Evolutionary conservation across 306 rosid species (phyloP).

Genomic region (Delonix regia): DNA sequence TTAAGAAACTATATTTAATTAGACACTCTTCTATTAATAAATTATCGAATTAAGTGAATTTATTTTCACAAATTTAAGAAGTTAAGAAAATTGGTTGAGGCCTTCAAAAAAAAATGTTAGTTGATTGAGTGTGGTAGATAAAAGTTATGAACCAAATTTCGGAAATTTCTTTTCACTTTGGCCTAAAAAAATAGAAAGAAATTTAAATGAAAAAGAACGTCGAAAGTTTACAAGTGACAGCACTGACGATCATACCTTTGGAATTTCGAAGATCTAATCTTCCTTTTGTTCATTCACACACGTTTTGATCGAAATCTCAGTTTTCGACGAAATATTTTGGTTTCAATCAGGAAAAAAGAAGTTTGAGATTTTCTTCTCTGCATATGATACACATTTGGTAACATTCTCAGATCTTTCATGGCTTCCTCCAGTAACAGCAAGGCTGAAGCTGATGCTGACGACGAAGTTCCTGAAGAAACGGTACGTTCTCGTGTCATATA

Average conservation of each 20-base stretch:
- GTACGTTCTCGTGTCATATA: constrained; percentile 30
- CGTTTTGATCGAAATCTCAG: not conserved
- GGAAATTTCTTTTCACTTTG: too few relatives aligned
- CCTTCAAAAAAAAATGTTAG: too few relatives aligned
- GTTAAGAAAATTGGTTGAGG: too few relatives aligned
- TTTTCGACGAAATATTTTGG: not conserved
- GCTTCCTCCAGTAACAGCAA: constrained; percentile 73
- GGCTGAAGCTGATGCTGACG: constrained; percentile 47
- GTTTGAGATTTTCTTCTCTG: not conserved
- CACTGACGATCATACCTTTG: not conserved
- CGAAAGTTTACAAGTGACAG: not conserved
- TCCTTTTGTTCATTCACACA: not conserved
- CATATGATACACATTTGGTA: constrained; percentile 4
- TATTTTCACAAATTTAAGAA: too few relatives aligned
- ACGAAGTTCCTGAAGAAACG: constrained; percentile 64
- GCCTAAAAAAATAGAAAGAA: not conserved
- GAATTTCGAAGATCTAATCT: constrained; percentile 7
- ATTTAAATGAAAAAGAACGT: not conserved
- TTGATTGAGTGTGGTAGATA: too few relatives aligned
- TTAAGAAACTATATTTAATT: too few relatives aligned
- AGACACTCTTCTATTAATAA: too few relatives aligned
- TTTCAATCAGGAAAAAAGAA: not conserved
- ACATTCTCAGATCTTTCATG: constrained; percentile 51
- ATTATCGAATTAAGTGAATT: too few relatives aligned
- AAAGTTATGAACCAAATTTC: too few relatives aligned